Percentiles rank a stretch among this genome's conserved stretches.
phyloP scores from a whole-genome alignment of 2,329 filamentous ascomycete species.

The Aspergillus proliferans region DNA sequence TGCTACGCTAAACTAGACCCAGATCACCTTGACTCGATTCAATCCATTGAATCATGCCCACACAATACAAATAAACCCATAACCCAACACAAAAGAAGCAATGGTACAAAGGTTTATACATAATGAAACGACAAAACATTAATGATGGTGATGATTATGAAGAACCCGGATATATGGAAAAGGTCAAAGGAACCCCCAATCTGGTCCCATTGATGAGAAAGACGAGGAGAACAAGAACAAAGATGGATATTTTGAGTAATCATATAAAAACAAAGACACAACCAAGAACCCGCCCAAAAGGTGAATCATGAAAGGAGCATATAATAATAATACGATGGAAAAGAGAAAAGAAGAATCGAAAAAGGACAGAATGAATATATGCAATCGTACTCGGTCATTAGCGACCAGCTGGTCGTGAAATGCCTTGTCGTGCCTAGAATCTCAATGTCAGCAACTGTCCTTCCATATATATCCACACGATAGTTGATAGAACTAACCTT shows the following conservation, averaged over 20 bases:
- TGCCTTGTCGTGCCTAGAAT: conserved; percentile 38
- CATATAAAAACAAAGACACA: background rate
- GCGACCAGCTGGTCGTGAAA: conserved; percentile 31
- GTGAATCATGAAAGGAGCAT: conserved; percentile 9
- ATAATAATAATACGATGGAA: conserved; percentile 5
- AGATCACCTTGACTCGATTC: background rate
- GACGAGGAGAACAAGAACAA: conserved; percentile 1
- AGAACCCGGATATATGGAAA: conserved; percentile 9
- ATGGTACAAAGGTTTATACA: background rate
- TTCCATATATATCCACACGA: background rate
- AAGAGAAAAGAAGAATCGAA: conserved; percentile 7
- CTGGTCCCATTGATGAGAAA: background rate
- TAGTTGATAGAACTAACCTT: conserved; percentile 50
- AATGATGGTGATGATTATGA: background rate
- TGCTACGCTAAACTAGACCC: too few species aligned
- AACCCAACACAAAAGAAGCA: background rate
- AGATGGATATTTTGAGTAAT: background rate
- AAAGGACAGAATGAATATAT: background rate
- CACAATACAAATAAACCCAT: conserved; percentile 1
- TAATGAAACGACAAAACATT: background rate
- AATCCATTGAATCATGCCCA: background rate
- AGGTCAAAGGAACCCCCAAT: background rate
- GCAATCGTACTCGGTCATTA: conserved; percentile 25
- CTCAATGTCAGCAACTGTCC: background rate
- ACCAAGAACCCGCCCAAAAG: conserved; percentile 6